A percentile compares a stretch with the other conserved stretches of the same genome.
Evolutionary conservation across 306 rosid species (phyloP).

Genomic region (Prosopis cineraria): DNA sequence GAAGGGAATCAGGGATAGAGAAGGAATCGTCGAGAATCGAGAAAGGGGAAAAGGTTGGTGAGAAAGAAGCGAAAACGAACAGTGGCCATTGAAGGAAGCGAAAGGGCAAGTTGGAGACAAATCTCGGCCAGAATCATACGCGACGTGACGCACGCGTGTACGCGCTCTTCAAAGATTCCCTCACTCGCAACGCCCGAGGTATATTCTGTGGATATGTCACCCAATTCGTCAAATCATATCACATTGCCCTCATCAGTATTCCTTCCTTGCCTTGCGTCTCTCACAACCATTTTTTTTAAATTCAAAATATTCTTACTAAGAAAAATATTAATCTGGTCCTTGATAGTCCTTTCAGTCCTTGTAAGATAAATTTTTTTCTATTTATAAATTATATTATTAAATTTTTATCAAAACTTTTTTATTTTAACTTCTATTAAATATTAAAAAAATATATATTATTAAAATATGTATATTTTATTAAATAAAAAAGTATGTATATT

Average conservation of each 20-base stretch:
- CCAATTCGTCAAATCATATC: background rate
- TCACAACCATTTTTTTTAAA: too few relatives aligned
- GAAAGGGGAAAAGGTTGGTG: background rate
- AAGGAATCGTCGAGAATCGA: background rate
- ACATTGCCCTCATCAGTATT: background rate
- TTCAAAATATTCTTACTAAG: too few relatives aligned
- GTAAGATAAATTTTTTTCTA: too few relatives aligned
- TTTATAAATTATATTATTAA: too few relatives aligned
- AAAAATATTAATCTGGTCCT: too few relatives aligned
- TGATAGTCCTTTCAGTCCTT: too few relatives aligned
- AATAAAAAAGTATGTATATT: too few relatives aligned
- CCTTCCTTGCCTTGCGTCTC: background rate
- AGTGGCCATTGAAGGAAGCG: slow-evolving; percentile 8
- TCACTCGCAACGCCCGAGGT: slow-evolving; percentile 5
- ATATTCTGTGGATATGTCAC: slow-evolving; percentile 41
- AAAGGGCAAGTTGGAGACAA: slow-evolving; percentile 26
- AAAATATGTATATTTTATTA: too few relatives aligned
- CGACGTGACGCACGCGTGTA: slow-evolving; percentile 24
- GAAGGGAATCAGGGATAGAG: too few relatives aligned
- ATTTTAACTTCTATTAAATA: too few relatives aligned
- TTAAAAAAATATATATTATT: too few relatives aligned
- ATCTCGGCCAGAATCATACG: slow-evolving; percentile 7
- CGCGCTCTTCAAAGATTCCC: slow-evolving; percentile 22
- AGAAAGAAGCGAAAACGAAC: background rate
- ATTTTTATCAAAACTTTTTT: too few relatives aligned